These are phyloP conservation scores for Solanum verrucosum DNA, from an alignment of 257 asterid species.

Conservation along the genomic window DNA sequence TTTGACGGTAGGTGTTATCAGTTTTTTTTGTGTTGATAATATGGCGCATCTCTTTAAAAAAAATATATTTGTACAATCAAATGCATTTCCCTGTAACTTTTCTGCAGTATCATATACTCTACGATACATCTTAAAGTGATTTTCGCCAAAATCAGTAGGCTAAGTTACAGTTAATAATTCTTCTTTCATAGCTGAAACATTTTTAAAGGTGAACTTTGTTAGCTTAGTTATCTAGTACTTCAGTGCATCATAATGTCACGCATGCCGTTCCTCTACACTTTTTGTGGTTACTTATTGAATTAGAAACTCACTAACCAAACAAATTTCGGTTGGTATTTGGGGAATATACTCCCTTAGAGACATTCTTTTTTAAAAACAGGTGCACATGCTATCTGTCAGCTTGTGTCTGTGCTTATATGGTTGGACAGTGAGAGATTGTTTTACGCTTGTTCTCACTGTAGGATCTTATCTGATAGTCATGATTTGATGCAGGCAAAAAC, in stretches of 20 bases:
- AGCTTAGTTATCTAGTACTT: neutral
- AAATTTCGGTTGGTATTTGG: neutral
- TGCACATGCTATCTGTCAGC: neutral
- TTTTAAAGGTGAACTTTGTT: neutral
- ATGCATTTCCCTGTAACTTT: neutral
- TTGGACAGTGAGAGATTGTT: neutral
- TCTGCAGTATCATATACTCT: neutral
- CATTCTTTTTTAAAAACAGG: neutral
- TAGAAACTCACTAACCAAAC: neutral
- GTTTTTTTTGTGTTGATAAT: neutral
- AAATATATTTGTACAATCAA: neutral
- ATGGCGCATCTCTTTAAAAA: neutral
- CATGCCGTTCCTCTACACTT: neutral
- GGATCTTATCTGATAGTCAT: neutral
- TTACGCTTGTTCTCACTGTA: neutral
- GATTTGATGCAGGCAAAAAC: constrained; percentile 70
- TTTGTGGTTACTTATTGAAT: neutral
- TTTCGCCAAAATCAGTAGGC: neutral
- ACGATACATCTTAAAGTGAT: neutral
- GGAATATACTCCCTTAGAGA: neutral
- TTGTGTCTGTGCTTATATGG: neutral
- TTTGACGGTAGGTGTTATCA: constrained; percentile 38
- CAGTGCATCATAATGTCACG: neutral
- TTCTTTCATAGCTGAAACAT: neutral
- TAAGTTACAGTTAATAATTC: neutral